A percentile compares a stretch with the other conserved stretches of the same genome.
Conservation (phyloP, 352 stramenopile species). For the Phytopythium vexans region DNA sequence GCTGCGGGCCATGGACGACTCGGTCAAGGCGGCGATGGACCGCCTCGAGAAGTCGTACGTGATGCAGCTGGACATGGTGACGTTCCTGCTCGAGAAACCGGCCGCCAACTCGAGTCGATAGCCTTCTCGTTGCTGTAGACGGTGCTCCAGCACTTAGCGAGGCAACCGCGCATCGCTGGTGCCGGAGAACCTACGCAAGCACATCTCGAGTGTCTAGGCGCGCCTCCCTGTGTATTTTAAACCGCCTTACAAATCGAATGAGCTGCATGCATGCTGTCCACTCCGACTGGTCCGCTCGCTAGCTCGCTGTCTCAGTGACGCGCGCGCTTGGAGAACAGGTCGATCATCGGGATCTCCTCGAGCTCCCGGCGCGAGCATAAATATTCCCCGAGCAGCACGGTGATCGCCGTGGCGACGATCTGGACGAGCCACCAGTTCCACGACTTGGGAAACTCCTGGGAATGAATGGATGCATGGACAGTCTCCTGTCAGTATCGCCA, state of each 20-base stretch:
- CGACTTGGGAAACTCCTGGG: slow-evolving; percentile 74
- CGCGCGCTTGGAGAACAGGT: slow-evolving; percentile 75
- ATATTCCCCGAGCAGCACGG: slow-evolving; percentile 86
- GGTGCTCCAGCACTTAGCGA: too few relatives aligned
- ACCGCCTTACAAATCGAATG: too few relatives aligned
- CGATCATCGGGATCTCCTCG: slow-evolving; percentile 86
- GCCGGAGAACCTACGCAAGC: too few relatives aligned
- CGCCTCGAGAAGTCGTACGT: slow-evolving; percentile 67
- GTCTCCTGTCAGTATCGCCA: slow-evolving; percentile 1
- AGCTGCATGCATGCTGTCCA: slow-evolving; percentile 4
- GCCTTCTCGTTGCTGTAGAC: too few relatives aligned
- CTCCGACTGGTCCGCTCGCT: neutral
- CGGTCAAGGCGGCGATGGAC: slow-evolving; percentile 60
- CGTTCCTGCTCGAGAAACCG: slow-evolving; percentile 44
- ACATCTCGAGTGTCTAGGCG: too few relatives aligned
- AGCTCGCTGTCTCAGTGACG: slow-evolving; percentile 27
- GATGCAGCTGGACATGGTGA: slow-evolving; percentile 68
- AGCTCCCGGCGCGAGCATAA: slow-evolving; percentile 84
- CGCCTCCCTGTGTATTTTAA: too few relatives aligned
- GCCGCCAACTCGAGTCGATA: neutral
- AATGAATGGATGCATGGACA: slow-evolving; percentile 4
- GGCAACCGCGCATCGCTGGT: too few relatives aligned
- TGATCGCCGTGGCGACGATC: slow-evolving; percentile 56
- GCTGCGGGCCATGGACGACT: slow-evolving; percentile 51
- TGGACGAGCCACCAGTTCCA: slow-evolving; percentile 90